phyloP scores from a whole-genome alignment of 768 basidiomycete genomes.

The Leccinum sublutescens region DNA sequence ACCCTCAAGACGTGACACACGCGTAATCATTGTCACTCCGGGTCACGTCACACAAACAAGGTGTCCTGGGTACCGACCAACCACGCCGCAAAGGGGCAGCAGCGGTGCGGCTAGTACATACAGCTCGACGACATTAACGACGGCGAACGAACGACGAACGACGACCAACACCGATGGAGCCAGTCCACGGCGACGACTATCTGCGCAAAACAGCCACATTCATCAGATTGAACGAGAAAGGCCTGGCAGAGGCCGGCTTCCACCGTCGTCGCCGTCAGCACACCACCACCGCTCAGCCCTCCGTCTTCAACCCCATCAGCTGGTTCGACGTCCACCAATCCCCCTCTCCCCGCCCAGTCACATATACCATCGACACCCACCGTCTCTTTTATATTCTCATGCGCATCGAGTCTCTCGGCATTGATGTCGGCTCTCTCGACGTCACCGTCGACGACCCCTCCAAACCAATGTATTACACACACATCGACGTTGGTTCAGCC shows the following conservation, averaged over 20 bases:
- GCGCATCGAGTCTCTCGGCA: constrained; percentile 78
- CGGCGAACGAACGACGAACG: constrained; percentile 8
- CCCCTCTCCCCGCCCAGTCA: constrained; percentile 52
- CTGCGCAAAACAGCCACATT: constrained; percentile 66
- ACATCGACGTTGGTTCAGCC: constrained; percentile 43
- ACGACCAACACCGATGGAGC: constrained; percentile 38
- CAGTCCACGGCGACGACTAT: constrained; percentile 73
- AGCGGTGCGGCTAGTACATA: constrained; percentile 8
- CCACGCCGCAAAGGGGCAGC: constrained; percentile 22
- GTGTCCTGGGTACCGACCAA: constrained; percentile 26
- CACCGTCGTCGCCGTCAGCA: constrained; percentile 46
- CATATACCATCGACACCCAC: constrained; percentile 72
- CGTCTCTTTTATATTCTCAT: constrained; percentile 88
- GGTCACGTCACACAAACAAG: constrained; percentile 16
- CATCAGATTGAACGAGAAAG: constrained; percentile 69
- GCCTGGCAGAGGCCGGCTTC: constrained; percentile 63
- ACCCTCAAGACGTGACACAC: constrained; percentile 19
- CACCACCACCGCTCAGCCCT: constrained; percentile 32
- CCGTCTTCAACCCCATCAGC: constrained; percentile 58
- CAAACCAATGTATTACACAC: constrained; percentile 73
- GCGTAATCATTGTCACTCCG: constrained; percentile 21
- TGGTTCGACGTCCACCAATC: constrained; percentile 48
- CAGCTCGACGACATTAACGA: constrained; percentile 1
- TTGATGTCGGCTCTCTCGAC: constrained; percentile 78
- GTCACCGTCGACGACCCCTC: constrained; percentile 70